phyloP scores from a whole-genome alignment of 83 land plant genomes.

The Isoetes engelmannii region DNA sequence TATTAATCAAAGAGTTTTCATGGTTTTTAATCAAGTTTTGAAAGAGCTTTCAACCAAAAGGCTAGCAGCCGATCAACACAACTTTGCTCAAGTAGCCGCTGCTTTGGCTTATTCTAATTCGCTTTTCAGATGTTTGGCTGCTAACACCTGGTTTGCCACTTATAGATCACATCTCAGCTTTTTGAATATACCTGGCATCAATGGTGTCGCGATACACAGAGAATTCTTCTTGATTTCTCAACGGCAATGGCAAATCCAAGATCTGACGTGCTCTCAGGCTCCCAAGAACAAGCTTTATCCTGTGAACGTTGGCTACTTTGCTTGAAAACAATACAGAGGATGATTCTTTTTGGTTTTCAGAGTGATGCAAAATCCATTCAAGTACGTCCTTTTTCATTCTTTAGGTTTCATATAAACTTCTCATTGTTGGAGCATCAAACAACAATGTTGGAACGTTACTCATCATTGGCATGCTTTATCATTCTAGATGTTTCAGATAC shows the following conservation, averaged over 20 bases:
- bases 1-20: conserved; percentile 68
- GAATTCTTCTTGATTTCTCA: conserved; percentile 57
- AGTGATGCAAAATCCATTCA: conserved; percentile 76
- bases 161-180: conserved; percentile 78
- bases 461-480: too few relatives aligned
- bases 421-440: too few relatives aligned
- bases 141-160: neutral
- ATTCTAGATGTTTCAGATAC: too few relatives aligned
- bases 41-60: conserved; percentile 94
- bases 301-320: conserved; percentile 97
- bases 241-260: conserved; percentile 20
- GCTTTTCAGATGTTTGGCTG: neutral
- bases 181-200: conserved; percentile 92
- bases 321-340: conserved; percentile 59
- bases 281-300: conserved; percentile 44
- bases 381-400: conserved; percentile 30
- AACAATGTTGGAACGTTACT: too few relatives aligned
- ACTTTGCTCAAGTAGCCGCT: conserved; percentile 63
- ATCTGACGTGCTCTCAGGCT: conserved; percentile 25
- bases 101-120: neutral
- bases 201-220: conserved; percentile 72
- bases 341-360: conserved; percentile 69
- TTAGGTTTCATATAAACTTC: too few relatives aligned
- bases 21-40: conserved; percentile 78
- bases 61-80: conserved; percentile 73